Base-by-base conservation (phyloP, 805 yeast genomes). In the Blastobotrys americana region DNA sequence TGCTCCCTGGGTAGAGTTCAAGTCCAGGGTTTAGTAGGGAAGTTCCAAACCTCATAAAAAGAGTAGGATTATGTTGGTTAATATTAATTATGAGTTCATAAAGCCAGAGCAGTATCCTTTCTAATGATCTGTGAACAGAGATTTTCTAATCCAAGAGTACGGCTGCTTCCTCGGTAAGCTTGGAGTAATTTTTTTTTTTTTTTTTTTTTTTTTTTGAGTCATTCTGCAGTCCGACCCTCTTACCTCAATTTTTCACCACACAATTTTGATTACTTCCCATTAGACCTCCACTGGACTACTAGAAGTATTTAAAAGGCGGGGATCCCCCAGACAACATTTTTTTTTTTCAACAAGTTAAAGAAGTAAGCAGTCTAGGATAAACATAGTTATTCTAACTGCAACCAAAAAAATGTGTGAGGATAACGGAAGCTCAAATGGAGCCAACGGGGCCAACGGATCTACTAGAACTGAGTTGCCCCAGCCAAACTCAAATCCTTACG, bases 401-500 rank as follows among this genome's bases (percentile, higher is more conserved):
- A 5, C 15, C 5, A 5, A 33, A 39, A 34, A 6, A 19, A 39
- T 23, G 28, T 8, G 31, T 25, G 10, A 25, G 31, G 13, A 8
- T 13, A 13, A 25, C 8, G 13, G 13, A 8, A 13, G 31, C 8
- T 25, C 31, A 25, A 25, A 25, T 13, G 31, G 31, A 25, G 8
- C 31, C 31, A 25, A 25, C 13, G 31, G 31, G 13, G 8, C 31
- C 31, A 25, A 25, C 13, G 31, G 31, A 25, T 25, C 31, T 8
- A 13, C 31, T 25, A 8, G 31, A 25, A 25, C 13, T 13, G 31
- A 25, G 10, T 13, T 25, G 31, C 31, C 31, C 31, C 31, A 25
- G 31, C 31, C 8, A 25, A 25, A 25, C 13, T 47, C 56, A 19
- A 89, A 89, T 64, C 97, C 97, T 52, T 90, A 90, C 60, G 98